Base-by-base conservation (phyloP, 805 yeast genomes). In the Vanderwaltozyma yarrowii region DNA sequence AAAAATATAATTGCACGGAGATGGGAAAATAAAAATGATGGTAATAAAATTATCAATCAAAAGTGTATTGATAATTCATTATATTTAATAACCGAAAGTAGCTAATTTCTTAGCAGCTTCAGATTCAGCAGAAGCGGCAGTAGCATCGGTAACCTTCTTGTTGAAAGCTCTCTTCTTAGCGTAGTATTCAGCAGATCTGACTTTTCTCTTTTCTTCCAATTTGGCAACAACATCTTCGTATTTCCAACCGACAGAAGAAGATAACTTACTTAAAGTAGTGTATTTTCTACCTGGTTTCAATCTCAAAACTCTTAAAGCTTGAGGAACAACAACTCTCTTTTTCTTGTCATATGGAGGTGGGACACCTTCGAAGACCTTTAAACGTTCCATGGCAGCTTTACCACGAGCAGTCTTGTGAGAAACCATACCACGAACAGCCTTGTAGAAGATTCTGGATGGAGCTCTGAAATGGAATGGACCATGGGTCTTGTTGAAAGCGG, bases 401-500 rank as follows among this genome's bases (percentile, higher is more conserved):
- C 99, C 99, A 75, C 97, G 92, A 61, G 97, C 92, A 59, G 98
- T 92, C 87, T 92, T 92, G 88, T 92, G 97, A 69, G 96, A 76
- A 64, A 92, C 75, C 99, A 92, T 92, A 76, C 99, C 99, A 70
- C 95, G 84, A 69, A 92, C 73, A 65, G 99, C 96, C 83, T 92
- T 92, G 94, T 88, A 88, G 74, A 92, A 87, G 74, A 92, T 89
- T 76, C 97, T 87, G 51, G 97, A 88, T 71, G 99, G 99, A 51
- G 99, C 99, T 76, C 97, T 92, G 95, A 92, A 92, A 72, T 92
- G 99, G 96, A 89, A 92, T 66, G 97, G 97, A 77, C 98, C 99
- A 71, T 87, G 82, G 65, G 78, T 81, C 77, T 87, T 87, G 95
- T 92, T 92, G 88, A 71, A 92, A 76, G 95, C 83, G 67, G 98